Evolutionary conservation across 2,329 filamentous ascomycete species (phyloP), one percentile per base, ranked within the genome.

Genomic region (Grosmannia clavigera): DNA sequence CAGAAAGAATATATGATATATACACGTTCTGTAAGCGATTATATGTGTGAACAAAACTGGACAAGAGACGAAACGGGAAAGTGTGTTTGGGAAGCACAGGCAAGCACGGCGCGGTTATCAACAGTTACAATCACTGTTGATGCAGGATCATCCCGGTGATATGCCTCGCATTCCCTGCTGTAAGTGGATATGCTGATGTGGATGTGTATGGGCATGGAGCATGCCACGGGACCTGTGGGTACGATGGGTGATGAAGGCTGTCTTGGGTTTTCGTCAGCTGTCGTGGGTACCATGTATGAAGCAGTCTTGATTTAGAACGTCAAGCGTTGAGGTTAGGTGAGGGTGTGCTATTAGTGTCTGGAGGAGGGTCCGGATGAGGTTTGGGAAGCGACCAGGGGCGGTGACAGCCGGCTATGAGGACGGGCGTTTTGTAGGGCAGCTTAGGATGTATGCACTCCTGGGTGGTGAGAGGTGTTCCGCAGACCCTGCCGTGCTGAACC

Each of bases 311-410:
- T 19, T n/a, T 6, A 35, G 33, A 25, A 27, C 29, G 33, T 55
- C 33, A 33, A 22, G 53, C n/a, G 53, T 38, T 27, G 53, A 38
- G 33, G 33, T 22, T 46, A 25, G 3, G 38, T 5, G 43, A 51
- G 43, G 43, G 19, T 11, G 43, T 46, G 43, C 16, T 46, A 19
- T 29, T 25, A 35, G 29, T 19, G 43, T n/a, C n/a, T n/a, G 56
- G 31, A 31, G 56, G 31, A 31, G 56, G 22, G 16, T n/a, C 25
- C 29, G 55, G 55, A 35, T 5, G 43, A 58, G 55, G 56, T 58
- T 58, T 58, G 16, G 56, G 35, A 58, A 58, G 29, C 29, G 56
- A 50, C 55, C 29, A 51, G 56, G 56, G 56, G 46, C n/a, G n/a
- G 54, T 46, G 25, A 46, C 38, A 29, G 22, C 51, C 19, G 51